Percentiles rank a stretch among this genome's conserved stretches.
These are phyloP conservation scores for Sophora flavescens DNA, from an alignment of 306 rosid species.

Conservation along the genomic window DNA sequence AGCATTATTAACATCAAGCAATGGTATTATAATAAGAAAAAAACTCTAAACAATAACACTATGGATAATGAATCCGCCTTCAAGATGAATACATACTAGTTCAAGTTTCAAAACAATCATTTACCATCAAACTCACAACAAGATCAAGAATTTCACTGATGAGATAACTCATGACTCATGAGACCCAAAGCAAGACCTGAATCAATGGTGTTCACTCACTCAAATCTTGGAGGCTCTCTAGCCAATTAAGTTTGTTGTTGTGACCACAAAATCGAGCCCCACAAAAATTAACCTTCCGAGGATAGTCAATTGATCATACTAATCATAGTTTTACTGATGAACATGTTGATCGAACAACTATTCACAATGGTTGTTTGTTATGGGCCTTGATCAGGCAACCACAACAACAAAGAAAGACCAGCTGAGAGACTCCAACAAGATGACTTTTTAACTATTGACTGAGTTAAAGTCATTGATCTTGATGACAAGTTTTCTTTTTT, in stretches of 20 bases:
- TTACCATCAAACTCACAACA: neutral
- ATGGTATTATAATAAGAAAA: conserved; percentile 3
- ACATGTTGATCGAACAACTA: conserved; percentile 17
- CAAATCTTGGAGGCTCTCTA: neutral
- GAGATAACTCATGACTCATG: neutral
- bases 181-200: neutral
- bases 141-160: neutral
- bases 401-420: conserved; percentile 24
- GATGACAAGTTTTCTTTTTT: no score
- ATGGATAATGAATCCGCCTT: neutral
- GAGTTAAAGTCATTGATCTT: no score
- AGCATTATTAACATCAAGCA: conserved; percentile 14
- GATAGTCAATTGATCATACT: neutral
- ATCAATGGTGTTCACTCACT: neutral
- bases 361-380: conserved; percentile 4
- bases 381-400: neutral
- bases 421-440: neutral
- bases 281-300: neutral
- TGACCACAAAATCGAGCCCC: neutral
- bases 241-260: neutral
- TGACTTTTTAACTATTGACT: no score
- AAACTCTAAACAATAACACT: neutral
- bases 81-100: conserved; percentile 8
- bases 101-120: neutral
- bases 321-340: conserved; percentile 8